phyloP scores from a whole-genome alignment of 306 rosid species.

The Fragaria nilgerrensis region DNA sequence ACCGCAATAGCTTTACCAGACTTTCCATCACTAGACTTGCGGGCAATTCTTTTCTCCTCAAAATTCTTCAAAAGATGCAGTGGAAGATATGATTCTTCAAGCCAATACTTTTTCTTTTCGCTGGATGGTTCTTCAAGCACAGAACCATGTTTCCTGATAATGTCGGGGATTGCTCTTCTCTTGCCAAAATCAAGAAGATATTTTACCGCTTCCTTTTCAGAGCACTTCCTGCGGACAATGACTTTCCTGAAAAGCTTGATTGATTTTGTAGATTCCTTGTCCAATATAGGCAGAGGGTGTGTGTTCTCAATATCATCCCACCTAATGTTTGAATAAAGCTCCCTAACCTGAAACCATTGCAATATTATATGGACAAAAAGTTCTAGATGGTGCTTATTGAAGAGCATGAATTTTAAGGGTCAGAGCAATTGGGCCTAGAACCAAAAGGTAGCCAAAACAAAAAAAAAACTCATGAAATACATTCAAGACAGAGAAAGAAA shows the following conservation, averaged over 20 bases:
- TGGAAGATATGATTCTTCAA: slow-evolving; percentile 74
- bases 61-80: slow-evolving; percentile 84
- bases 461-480: background rate
- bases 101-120: slow-evolving; percentile 89
- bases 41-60: slow-evolving; percentile 84
- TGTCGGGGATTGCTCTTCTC: slow-evolving; percentile 79
- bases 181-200: slow-evolving; percentile 98
- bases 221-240: slow-evolving; percentile 81
- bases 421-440: background rate
- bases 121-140: slow-evolving; percentile 60
- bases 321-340: slow-evolving; percentile 75
- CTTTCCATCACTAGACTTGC: slow-evolving; percentile 58
- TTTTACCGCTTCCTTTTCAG: slow-evolving; percentile 56
- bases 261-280: slow-evolving; percentile 79
- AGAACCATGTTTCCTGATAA: slow-evolving; percentile 64
- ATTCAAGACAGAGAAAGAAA: background rate
- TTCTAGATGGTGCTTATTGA: slow-evolving; percentile 21
- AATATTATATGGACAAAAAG: slow-evolving; percentile 20
- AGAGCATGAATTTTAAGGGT: background rate
- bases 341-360: slow-evolving; percentile 72
- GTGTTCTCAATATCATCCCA: slow-evolving; percentile 90
- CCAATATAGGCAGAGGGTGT: slow-evolving; percentile 60
- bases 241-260: slow-evolving; percentile 84
- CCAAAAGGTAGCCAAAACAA: background rate
- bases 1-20: slow-evolving; percentile 42